A percentile compares a stretch with the other conserved stretches of the same genome.
phyloP scores from a whole-genome alignment of 176 grass and related monocot genomes.

The Guadua angustifolia region DNA sequence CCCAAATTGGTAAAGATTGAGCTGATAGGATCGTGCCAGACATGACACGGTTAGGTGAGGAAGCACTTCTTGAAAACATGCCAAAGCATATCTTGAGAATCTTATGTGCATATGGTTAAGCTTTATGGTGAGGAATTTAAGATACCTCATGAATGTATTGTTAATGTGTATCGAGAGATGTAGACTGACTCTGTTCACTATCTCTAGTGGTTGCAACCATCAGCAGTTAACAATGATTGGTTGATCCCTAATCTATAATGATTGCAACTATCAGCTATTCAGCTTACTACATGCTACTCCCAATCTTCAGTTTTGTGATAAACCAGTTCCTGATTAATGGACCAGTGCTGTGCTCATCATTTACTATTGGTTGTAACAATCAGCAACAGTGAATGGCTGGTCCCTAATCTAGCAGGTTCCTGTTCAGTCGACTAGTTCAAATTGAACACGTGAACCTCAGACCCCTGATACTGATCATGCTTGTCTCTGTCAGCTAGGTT shows the following conservation, averaged over 20 bases:
- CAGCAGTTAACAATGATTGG: conserved; percentile 25
- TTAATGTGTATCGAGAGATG: not conserved
- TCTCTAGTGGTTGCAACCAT: conserved; percentile 16
- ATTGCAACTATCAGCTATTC: too few relatives aligned
- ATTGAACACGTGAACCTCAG: conserved; percentile 18
- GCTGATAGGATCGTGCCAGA: conserved; percentile 24
- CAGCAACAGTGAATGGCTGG: conserved; percentile 25
- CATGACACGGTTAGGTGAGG: conserved; percentile 26
- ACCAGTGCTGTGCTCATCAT: not conserved
- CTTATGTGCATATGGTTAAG: not conserved
- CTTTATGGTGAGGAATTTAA: not conserved
- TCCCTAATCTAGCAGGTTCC: not conserved
- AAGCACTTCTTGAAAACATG: conserved; percentile 24
- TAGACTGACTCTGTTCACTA: not conserved
- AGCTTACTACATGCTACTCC: not conserved
- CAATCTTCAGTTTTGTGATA: not conserved
- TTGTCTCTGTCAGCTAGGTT: conserved; percentile 32
- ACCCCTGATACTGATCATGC: not conserved
- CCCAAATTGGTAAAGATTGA: conserved; percentile 9
- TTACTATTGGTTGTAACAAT: not conserved
- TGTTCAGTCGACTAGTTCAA: conserved; percentile 8
- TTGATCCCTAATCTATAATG: not conserved
- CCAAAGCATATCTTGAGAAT: conserved; percentile 1
- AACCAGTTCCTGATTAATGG: not conserved
- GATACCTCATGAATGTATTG: not conserved